Percentiles rank a stretch among this genome's conserved stretches.
These are phyloP conservation scores for Luffa acutangula DNA, from an alignment of 306 rosid genomes.

Conservation along the genomic window DNA sequence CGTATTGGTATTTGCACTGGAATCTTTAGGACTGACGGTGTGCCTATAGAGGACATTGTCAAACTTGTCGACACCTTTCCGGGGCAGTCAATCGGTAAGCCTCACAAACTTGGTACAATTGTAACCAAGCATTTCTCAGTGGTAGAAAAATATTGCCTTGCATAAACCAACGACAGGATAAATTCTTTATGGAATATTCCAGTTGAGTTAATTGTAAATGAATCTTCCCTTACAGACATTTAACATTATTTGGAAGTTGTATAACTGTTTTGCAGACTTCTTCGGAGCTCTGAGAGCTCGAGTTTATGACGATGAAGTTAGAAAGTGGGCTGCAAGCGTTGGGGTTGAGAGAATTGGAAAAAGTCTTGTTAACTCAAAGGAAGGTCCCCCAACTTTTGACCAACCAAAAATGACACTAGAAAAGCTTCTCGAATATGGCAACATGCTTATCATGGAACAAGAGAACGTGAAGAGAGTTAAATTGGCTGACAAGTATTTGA, in stretches of 20 bases:
- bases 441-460: slow-evolving; percentile 41
- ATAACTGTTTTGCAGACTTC: slow-evolving; percentile 28
- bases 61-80: slow-evolving; percentile 46
- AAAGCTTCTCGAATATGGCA: slow-evolving; percentile 38
- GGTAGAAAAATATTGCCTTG: not conserved
- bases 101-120: not conserved
- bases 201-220: not conserved
- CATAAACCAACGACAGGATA: not conserved
- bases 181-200: not conserved
- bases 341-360: slow-evolving; percentile 37
- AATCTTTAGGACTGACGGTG: slow-evolving; percentile 34
- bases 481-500: slow-evolving; percentile 37
- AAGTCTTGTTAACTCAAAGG: slow-evolving; percentile 47
- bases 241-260: not conserved
- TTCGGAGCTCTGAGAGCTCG: slow-evolving; percentile 46
- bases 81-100: slow-evolving; percentile 48
- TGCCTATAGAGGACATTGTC: slow-evolving; percentile 27
- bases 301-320: slow-evolving; percentile 46
- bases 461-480: slow-evolving; percentile 44
- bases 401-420: slow-evolving; percentile 47
- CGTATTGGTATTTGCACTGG: slow-evolving; percentile 39
- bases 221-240: not conserved
- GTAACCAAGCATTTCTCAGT: not conserved
- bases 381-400: slow-evolving; percentile 41
- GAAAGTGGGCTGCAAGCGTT: slow-evolving; percentile 37